These are phyloP conservation scores for Piper longum DNA, from an alignment of 164 flowering plant species.

Conservation along the genomic window DNA sequence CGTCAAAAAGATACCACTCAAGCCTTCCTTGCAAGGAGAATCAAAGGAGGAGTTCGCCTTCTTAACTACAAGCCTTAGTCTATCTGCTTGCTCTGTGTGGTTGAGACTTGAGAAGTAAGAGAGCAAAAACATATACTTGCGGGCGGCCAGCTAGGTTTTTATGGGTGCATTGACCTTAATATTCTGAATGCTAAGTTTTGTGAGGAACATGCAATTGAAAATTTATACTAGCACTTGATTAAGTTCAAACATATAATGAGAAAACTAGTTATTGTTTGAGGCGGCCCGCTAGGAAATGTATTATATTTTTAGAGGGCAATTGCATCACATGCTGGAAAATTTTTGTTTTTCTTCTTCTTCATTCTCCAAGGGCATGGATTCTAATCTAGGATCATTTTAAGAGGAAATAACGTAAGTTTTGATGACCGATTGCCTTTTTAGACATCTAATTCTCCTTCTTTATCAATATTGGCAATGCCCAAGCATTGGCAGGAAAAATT, in stretches of 20 bases:
- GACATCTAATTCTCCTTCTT: not conserved
- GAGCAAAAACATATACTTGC: too few species aligned
- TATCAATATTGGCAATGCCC: not conserved
- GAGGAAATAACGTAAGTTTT: not conserved
- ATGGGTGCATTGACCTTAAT: not conserved
- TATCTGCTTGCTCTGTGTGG: not conserved
- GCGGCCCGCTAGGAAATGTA: too few species aligned
- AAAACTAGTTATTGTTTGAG: too few species aligned
- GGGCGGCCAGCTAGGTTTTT: not conserved
- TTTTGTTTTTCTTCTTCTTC: too few species aligned
- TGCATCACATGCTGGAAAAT: too few species aligned
- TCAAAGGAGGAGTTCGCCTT: slow-evolving; percentile 5
- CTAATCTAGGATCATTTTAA: too few species aligned
- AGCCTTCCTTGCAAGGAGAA: slow-evolving; percentile 24
- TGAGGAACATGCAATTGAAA: not conserved
- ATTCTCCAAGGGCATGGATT: too few species aligned
- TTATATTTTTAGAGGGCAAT: too few species aligned
- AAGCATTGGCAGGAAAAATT: not conserved
- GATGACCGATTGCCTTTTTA: not conserved
- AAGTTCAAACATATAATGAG: too few species aligned
- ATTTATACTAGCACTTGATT: too few species aligned
- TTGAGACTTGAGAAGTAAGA: too few species aligned
- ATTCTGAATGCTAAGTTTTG: not conserved
- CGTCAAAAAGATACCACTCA: slow-evolving; percentile 16
- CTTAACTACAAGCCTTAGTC: not conserved